Evolutionary conservation across 2,329 filamentous ascomycete species (phyloP).

Genomic region (Colletotrichum sp.): DNA sequence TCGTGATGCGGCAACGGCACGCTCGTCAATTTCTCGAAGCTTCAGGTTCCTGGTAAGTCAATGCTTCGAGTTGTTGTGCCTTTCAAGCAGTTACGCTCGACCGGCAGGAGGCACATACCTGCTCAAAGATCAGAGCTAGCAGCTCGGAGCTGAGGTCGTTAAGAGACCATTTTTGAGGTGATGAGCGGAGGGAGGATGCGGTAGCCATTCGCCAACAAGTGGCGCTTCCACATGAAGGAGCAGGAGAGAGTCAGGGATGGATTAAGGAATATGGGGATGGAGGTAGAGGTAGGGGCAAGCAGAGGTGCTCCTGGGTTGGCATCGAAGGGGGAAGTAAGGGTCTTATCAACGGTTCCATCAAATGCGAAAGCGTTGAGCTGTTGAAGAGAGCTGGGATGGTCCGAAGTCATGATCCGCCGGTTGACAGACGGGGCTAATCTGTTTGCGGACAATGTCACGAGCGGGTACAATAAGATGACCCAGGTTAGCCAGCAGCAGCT

Average conservation of each 20-base stretch:
- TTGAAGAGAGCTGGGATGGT: conserved; percentile 17
- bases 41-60: conserved; percentile 25
- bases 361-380: conserved; percentile 2
- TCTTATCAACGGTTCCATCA: conserved; percentile 21
- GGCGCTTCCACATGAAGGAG: conserved; percentile 18
- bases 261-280: not conserved
- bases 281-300: not conserved
- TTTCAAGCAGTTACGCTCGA: not conserved
- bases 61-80: not conserved
- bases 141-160: conserved; percentile 46
- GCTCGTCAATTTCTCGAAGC: conserved; percentile 41
- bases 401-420: conserved; percentile 21
- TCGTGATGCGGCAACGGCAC: conserved; percentile 37
- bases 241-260: conserved; percentile 10
- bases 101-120: conserved; percentile 32
- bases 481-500: conserved; percentile 12
- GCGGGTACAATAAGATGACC: conserved; percentile 15
- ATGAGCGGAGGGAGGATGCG: conserved; percentile 18
- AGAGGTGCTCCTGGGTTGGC: not conserved
- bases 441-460: conserved; percentile 25
- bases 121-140: conserved; percentile 43
- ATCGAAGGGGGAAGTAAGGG: conserved; percentile 5
- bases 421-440: conserved; percentile 23
- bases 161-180: conserved; percentile 28
- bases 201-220: conserved; percentile 25